These are phyloP conservation scores for Hypomontagnella submonticulosa DNA, from an alignment of 495 filamentous ascomycete genomes.

Conservation along the genomic window DNA sequence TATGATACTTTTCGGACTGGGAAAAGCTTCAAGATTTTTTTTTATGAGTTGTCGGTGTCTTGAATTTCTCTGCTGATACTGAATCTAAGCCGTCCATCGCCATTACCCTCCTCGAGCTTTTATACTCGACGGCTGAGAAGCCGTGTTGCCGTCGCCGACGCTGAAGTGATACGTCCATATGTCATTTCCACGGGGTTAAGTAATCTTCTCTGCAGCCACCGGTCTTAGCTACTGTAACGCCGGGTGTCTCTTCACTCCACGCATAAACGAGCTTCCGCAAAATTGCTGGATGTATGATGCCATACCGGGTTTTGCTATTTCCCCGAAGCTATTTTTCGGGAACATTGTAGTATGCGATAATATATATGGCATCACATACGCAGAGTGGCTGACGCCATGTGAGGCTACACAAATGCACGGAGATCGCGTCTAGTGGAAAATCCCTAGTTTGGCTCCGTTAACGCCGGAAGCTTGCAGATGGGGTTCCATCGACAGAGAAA, in stretches of 20 bases:
- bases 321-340: background rate
- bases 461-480: conserved; percentile 28
- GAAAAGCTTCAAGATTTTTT: background rate
- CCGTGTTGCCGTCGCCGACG: conserved; percentile 12
- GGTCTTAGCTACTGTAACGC: conserved; percentile 31
- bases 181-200: background rate
- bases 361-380: background rate
- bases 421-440: conserved; percentile 1
- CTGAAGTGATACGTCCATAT: background rate
- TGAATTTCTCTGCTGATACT: conserved; percentile 1
- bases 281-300: background rate
- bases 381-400: conserved; percentile 1
- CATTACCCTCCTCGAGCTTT: conserved; percentile 9
- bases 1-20: conserved; percentile 14
- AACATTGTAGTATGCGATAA: background rate
- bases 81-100: background rate
- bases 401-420: background rate
- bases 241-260: conserved; percentile 7
- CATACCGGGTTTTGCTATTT: background rate
- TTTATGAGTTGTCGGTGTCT: conserved; percentile 3
- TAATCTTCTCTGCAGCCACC: conserved; percentile 8
- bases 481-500: background rate
- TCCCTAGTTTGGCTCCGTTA: conserved; percentile 29
- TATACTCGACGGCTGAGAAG: conserved; percentile 5
- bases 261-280: background rate